Conservation (phyloP, 805 yeast species). For the Ogataea thermomethanolica region DNA sequence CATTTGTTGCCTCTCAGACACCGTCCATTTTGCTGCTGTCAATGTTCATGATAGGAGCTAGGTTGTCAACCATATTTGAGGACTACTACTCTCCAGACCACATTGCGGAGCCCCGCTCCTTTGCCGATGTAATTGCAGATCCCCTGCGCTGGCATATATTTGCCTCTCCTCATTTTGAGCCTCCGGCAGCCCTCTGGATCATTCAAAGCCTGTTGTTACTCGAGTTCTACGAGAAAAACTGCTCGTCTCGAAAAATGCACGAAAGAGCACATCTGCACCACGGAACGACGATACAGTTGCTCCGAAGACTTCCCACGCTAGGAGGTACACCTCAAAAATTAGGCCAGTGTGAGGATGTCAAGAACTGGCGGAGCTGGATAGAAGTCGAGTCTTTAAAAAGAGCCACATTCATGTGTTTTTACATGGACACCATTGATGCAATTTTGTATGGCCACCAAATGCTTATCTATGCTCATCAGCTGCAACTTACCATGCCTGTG, state of each 20-base stretch:
- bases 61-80: conserved; percentile 30
- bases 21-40: conserved; percentile 50
- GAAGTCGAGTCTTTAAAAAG: conserved; percentile 77
- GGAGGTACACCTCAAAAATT: conserved; percentile 60
- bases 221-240: conserved; percentile 78
- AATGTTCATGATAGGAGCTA: conserved; percentile 57
- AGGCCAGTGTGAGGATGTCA: conserved; percentile 22
- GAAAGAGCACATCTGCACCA: conserved; percentile 85
- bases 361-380: conserved; percentile 62
- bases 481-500: conserved; percentile 60
- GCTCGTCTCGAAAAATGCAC: conserved; percentile 63
- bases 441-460: conserved; percentile 73
- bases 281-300: conserved; percentile 76
- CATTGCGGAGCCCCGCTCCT: conserved; percentile 30
- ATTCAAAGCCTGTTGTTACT: conserved; percentile 68
- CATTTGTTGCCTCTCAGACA: conserved; percentile 47
- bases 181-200: conserved; percentile 76
- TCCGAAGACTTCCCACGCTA: conserved; percentile 70
- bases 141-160: conserved; percentile 71
- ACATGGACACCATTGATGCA: conserved; percentile 75
- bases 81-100: conserved; percentile 24
- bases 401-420: conserved; percentile 76
- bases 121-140: conserved; percentile 46
- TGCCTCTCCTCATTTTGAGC: conserved; percentile 64
- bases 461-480: conserved; percentile 53